Conservation (phyloP, 2,329 filamentous ascomycete species). For the Orbilia oligospora region DNA sequence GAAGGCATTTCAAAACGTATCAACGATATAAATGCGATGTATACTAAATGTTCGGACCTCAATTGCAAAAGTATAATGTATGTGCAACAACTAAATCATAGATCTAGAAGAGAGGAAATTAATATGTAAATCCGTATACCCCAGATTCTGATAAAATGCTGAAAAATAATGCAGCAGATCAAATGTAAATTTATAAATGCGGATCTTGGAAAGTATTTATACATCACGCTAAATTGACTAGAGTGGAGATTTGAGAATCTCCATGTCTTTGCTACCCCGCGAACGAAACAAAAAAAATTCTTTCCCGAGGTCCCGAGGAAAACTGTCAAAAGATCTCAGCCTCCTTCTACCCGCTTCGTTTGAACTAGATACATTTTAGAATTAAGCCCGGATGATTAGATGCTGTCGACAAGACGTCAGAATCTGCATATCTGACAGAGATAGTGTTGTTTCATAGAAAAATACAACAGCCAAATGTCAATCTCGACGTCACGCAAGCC, state of each 20-base stretch:
- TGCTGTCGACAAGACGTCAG: slow-evolving; percentile 29
- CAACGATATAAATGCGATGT: neutral
- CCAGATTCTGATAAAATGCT: neutral
- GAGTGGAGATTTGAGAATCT: neutral
- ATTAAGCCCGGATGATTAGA: neutral
- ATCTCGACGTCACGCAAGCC: slow-evolving; percentile 6
- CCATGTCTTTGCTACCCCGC: slow-evolving; percentile 24
- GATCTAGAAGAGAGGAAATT: neutral
- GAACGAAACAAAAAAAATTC: neutral
- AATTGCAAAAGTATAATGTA: too few species aligned
- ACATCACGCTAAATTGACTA: slow-evolving; percentile 1
- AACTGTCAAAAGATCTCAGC: neutral
- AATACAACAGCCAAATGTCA: slow-evolving; percentile 20
- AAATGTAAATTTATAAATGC: neutral
- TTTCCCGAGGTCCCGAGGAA: slow-evolving; percentile 28
- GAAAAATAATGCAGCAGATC: neutral
- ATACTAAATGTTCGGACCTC: too few species aligned
- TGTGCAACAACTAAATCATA: neutral
- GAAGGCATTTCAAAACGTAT: slow-evolving; percentile 9
- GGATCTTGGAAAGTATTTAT: slow-evolving; percentile 2
- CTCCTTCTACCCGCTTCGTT: slow-evolving; percentile 16
- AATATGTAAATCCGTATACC: neutral
- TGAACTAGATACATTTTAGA: slow-evolving; percentile 9
- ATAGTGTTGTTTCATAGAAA: slow-evolving; percentile 26
- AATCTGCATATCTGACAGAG: neutral